phyloP scores from a whole-genome alignment of 257 asterid genomes.

The Plantago ovata region DNA sequence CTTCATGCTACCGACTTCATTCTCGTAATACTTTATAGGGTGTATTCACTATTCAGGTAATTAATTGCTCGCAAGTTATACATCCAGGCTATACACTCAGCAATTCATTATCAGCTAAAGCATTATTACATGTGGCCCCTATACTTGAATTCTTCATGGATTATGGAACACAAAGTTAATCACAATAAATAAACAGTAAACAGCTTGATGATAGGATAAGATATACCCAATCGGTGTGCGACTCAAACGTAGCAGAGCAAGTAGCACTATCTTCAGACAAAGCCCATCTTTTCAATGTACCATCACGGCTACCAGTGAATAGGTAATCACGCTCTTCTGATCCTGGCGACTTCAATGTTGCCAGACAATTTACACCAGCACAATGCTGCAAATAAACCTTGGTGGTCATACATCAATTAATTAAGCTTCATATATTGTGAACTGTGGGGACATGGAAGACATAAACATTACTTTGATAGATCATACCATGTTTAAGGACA shows the following conservation, averaged over 20 bases:
- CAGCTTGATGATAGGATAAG: slow-evolving; percentile 15
- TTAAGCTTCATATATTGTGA: neutral
- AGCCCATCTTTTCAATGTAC: slow-evolving; percentile 92
- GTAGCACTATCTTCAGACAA: slow-evolving; percentile 65
- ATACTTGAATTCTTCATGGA: too few species aligned
- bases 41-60: too few species aligned
- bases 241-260: slow-evolving; percentile 90
- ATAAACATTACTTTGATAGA: neutral
- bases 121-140: too few species aligned
- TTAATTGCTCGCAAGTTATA: too few species aligned
- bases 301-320: slow-evolving; percentile 95
- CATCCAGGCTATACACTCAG: too few species aligned
- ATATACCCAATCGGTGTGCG: slow-evolving; percentile 97
- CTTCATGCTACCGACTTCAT: too few species aligned
- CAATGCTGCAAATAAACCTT: slow-evolving; percentile 63
- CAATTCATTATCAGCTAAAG: too few species aligned
- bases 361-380: slow-evolving; percentile 90
- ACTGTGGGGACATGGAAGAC: neutral
- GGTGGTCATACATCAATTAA: neutral
- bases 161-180: too few species aligned
- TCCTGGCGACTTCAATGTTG: slow-evolving; percentile 54
- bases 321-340: slow-evolving; percentile 61
- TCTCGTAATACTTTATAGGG: too few species aligned
- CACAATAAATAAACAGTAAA: slow-evolving; percentile 1
- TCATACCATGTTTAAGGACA: too few species aligned